phyloP scores from a whole-genome alignment of 2,329 filamentous ascomycete genomes.

The Cladosporium sp. region DNA sequence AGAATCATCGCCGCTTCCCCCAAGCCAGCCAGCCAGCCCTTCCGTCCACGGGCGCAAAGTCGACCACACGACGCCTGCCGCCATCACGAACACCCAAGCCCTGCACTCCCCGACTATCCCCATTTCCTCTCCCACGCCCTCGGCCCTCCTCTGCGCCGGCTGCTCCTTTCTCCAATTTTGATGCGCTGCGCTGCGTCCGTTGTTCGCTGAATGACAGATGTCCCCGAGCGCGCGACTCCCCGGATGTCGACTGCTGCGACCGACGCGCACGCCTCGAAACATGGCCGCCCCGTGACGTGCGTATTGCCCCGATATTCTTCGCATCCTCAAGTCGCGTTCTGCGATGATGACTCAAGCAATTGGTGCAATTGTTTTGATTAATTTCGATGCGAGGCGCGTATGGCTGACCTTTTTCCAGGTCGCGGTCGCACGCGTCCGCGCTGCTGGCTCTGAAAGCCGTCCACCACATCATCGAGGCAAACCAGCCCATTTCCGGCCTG shows the following conservation, averaged over 20 bases:
- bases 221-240: slow-evolving; percentile 2
- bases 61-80: no score
- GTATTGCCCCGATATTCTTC: slow-evolving; percentile 11
- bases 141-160: no score
- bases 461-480: slow-evolving; percentile 14
- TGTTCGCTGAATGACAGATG: slow-evolving; percentile 37
- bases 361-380: slow-evolving; percentile 27
- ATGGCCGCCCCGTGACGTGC: slow-evolving; percentile 9
- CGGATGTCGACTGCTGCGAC: slow-evolving; percentile 9
- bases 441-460: slow-evolving; percentile 14
- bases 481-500: slow-evolving; percentile 12
- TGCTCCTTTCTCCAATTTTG: neutral
- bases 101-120: no score
- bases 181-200: slow-evolving; percentile 18
- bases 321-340: slow-evolving; percentile 16
- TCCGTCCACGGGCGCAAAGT: no score
- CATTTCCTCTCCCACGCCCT: no score
- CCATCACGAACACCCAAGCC: no score
- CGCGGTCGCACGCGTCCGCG: slow-evolving; percentile 10
- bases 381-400: slow-evolving; percentile 33
- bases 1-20: no score
- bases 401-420: slow-evolving; percentile 16
- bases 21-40: no score
- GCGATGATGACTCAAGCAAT: neutral
- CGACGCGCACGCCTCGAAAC: slow-evolving; percentile 6